A percentile compares a stretch with the other conserved stretches of the same genome.
phyloP scores from a whole-genome alignment of 768 basidiomycete genomes.

The Amanita brunnescens region DNA sequence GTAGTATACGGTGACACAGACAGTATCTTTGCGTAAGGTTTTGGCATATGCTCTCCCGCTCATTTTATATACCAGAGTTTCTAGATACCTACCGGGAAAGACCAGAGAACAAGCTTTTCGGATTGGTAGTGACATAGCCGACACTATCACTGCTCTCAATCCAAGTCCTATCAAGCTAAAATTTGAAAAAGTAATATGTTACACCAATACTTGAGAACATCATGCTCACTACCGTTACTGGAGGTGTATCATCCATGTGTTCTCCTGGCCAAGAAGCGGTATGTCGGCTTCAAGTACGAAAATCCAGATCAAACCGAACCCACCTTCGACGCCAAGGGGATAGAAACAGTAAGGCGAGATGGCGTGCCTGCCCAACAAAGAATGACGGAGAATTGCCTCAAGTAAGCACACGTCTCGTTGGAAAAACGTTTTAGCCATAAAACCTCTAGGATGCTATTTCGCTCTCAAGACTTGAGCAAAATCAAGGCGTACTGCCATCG shows the following conservation, averaged over 20 bases:
- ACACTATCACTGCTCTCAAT: constrained; percentile 76
- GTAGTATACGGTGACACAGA: constrained; percentile 99
- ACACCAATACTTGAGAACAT: not conserved
- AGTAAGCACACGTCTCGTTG: constrained; percentile 35
- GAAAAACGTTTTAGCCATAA: not conserved
- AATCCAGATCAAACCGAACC: constrained; percentile 69
- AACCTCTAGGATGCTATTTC: constrained; percentile 69
- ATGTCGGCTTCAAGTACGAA: constrained; percentile 96
- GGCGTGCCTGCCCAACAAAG: constrained; percentile 87
- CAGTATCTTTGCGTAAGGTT: constrained; percentile 71
- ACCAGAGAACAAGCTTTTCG: constrained; percentile 91
- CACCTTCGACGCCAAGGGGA: constrained; percentile 92
- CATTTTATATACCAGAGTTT: not conserved
- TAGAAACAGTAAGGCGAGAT: constrained; percentile 93
- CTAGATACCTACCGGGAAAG: constrained; percentile 71
- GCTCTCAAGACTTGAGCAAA: constrained; percentile 79
- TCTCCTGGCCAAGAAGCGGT: constrained; percentile 96
- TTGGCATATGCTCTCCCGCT: not conserved
- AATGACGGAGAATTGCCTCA: constrained; percentile 84
- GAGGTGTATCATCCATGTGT: constrained; percentile 96
- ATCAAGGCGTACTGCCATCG: constrained; percentile 83
- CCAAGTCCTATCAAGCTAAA: constrained; percentile 92
- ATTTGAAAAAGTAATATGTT: constrained; percentile 78
- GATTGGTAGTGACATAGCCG: constrained; percentile 89
- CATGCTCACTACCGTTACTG: not conserved